A percentile compares a stretch with the other conserved stretches of the same genome.
Evolutionary conservation across 805 yeast species (phyloP).

Genomic region (Schizosaccharomyces octosporus): DNA sequence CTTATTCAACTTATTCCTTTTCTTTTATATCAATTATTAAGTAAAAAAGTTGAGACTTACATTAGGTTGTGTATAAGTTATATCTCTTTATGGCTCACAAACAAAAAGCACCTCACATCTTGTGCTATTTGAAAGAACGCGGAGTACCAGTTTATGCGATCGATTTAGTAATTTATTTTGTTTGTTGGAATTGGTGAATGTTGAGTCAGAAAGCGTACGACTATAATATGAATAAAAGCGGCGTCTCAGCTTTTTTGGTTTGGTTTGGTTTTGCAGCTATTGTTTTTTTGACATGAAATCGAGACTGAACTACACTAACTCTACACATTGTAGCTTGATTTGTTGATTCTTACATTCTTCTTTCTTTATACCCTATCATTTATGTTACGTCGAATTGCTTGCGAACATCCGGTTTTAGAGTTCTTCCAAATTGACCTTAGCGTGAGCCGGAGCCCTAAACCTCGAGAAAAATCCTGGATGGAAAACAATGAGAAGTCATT

Average conservation of each 20-base stretch:
- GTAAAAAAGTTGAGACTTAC: too few relatives aligned
- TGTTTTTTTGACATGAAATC: constrained; percentile 30
- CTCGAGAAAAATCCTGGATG: too few relatives aligned
- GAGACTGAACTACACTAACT: constrained; percentile 39
- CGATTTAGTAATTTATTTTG: constrained; percentile 22
- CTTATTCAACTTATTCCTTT: constrained; percentile 42
- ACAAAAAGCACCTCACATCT: constrained; percentile 34
- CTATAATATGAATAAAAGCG: constrained; percentile 37
- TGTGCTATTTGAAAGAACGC: constrained; percentile 42
- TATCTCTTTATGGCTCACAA: constrained; percentile 41
- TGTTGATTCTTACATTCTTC: constrained; percentile 36
- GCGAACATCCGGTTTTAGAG: constrained; percentile 13
- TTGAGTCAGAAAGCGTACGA: constrained; percentile 28
- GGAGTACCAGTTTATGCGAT: constrained; percentile 60
- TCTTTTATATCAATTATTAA: constrained; percentile 38
- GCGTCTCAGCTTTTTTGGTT: constrained; percentile 42
- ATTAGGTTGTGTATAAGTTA: too few relatives aligned
- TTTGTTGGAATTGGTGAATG: constrained; percentile 33
- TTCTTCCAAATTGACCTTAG: too few relatives aligned
- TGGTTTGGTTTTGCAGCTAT: constrained; percentile 34
- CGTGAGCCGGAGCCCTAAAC: too few relatives aligned
- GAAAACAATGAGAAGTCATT: too few relatives aligned
- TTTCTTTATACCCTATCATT: constrained; percentile 30
- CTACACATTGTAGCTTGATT: constrained; percentile 34
- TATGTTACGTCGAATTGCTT: constrained; percentile 17